Base-by-base conservation (phyloP, 1,284 basidiomycete species). In the Boletus chippewaensis region DNA sequence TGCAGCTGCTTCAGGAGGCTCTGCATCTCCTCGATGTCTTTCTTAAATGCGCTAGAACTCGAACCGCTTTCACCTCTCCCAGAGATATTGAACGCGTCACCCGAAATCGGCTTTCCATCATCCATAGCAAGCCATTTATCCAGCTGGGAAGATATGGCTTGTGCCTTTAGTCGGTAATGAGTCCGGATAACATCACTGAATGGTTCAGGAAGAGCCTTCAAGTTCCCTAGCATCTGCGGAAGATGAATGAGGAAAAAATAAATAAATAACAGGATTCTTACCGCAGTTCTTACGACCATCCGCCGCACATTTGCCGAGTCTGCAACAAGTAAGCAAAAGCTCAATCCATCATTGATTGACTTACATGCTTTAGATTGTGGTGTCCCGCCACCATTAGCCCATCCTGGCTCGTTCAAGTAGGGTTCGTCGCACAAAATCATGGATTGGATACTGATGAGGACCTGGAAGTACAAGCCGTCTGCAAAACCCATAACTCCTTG, bases 401-500 rank as follows among this genome's bases (percentile, higher is more conserved):
- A 93, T 5, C 84, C 90, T 12, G 93, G 93, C 67, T 96, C 93
- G 59, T 93, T 94, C 51, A 89, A 66, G 63, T 90, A 91, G 5
- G 91, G 91, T 59, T 94, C 91, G 11, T 93, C 89, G 55, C 87
- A 91, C 20, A 94, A 71, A 57, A 95, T 94, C 84, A 95, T 88
- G 6, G 88, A 90, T 70, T 95, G 92, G 40, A 95, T 93, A n/a
- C 91, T 94, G 40, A 95, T 87, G 40, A 92, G 74, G 28, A 91
- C 88, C 83, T 89, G 57, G 10, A 59, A n/a, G 40, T 10, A 44
- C 11, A 45, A 45, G 5, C 31, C n/a, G 47, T 58, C 16, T 52
- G 39, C 47, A 16, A 45, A 16, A 22, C 15, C 16, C n/a, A 15
- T 10, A 29, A 35, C 18, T 18, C 16, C 34, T n/a, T 35, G 39